Evolutionary conservation across 306 rosid genomes (phyloP), one percentile per base, ranked within the genome.

Genomic region (Medicago lupulina): DNA sequence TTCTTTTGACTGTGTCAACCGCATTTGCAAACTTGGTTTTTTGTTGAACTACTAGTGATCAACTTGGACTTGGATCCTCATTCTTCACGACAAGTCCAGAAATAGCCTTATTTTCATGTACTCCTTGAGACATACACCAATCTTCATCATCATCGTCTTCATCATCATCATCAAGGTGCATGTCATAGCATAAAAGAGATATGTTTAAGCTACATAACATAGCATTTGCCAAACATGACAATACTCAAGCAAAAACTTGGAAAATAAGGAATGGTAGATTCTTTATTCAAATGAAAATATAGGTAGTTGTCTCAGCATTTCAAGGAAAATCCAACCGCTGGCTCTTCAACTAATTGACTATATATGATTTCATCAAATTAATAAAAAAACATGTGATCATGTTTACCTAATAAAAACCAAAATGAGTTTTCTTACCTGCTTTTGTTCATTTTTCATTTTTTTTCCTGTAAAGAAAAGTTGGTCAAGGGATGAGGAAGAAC

Each of bases 111-210:
- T 75, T 63, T 51, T 40, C 17, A 17, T 41, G 68, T 8, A 50
- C 40, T 76, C 63, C 40, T 65, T 7, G 28, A 6, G 66, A 2
- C 1, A 14, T 15, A 58, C 12, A 63, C 38, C 1, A 4, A 25
- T 78, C 43, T 57, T 31, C 71, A 6, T 69, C 76, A 9, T n/a
- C n/a, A n/a, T n/a, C n/a, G n/a, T n/a, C n/a, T n/a, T n/a, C n/a
- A n/a, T n/a, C n/a, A n/a, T n/a, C n/a, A n/a, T n/a, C n/a, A n/a
- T n/a, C n/a, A n/a, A n/a, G n/a, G n/a, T n/a, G n/a, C n/a, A n/a
- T n/a, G n/a, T n/a, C n/a, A n/a, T 80, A 76, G 9, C 67, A 75
- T 39, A 83, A 47, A 53, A 74, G 19, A 34, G 31, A 61, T 6
- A 31, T 68, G 63, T 17, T 8, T 53, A 53, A 53, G 25, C 25